Base-by-base conservation (phyloP, 164 flowering plant genomes). In the Aristolochia fimbriata region DNA sequence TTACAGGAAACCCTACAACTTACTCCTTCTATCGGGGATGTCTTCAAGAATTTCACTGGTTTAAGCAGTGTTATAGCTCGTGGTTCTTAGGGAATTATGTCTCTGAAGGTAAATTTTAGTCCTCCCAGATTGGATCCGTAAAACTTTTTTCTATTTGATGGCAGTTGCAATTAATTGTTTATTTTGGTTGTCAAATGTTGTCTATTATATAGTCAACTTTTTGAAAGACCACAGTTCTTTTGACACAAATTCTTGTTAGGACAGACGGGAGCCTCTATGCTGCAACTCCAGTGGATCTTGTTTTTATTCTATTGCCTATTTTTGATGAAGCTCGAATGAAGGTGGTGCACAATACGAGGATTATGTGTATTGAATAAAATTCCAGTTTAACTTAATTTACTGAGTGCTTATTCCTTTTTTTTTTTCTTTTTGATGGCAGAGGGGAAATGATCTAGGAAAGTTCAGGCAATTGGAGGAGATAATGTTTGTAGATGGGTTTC, bases 241-340 rank as follows among this genome's bases (percentile, higher is more conserved):
- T 37, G 12, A 3, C 22, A 21, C 10, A 19, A 23, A 15, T 22
- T 22, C 19, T 15, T 58, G 57, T 10, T 51, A 7, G 15, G 16
- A 53, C 73, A 87, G 96, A 94, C 83, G 99, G 97, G 10, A 16
- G 93, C 55, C 54, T 94, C 47, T 91, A 88, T 77, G 59, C 73
- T 65, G 82, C 96, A 22, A 94, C 93, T 65, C 91, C 96, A 53
- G 79, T 94, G 69, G 99, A 94, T 74, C 97, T 91, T 63, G 85
- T 94, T 69, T 94, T 94, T 65, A 59, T 94, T 57, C 58, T 94
- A 65, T 70, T 94, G 80, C 99, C 97, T 6, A 71, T 94, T 58
- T 88, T 91, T 72, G 88, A 91, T 59, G 90, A 88, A 77, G 97
- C 97, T 68, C 82, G 97, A 73, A 82, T 91, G 95, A 88, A 85